phyloP scores from a whole-genome alignment of 495 filamentous ascomycete genomes.

The Xanthoparmelia taractica region DNA sequence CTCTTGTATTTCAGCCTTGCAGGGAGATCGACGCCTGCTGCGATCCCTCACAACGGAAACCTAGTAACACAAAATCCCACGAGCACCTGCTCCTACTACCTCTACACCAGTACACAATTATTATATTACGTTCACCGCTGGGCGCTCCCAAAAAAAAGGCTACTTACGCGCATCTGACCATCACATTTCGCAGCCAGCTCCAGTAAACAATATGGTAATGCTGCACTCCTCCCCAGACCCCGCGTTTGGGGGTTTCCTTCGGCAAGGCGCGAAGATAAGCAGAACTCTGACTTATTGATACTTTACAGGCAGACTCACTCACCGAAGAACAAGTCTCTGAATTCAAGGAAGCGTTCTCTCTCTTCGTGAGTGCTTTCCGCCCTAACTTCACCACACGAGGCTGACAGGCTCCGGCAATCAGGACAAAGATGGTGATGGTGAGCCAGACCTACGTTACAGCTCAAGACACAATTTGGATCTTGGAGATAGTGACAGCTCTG shows the following conservation, averaged over 20 bases:
- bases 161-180: background rate
- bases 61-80: background rate
- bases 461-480: background rate
- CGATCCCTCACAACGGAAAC: background rate
- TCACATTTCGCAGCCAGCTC: no score
- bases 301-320: constrained; percentile 71
- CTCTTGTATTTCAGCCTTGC: constrained; percentile 7
- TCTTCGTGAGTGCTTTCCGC: constrained; percentile 72
- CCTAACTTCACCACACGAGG: constrained; percentile 1
- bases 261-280: constrained; percentile 10
- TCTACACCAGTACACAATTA: background rate
- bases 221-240: background rate
- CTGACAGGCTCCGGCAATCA: constrained; percentile 31
- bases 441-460: constrained; percentile 38
- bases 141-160: background rate
- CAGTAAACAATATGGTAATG: constrained; percentile 11
- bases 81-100: constrained; percentile 1
- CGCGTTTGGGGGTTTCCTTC: constrained; percentile 8
- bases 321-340: constrained; percentile 99
- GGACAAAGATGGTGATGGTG: constrained; percentile 99
- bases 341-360: constrained; percentile 99
- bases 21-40: constrained; percentile 3
- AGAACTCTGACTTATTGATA: constrained; percentile 19
- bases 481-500: background rate
- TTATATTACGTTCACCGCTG: background rate